Evolutionary conservation across 495 filamentous ascomycete genomes (phyloP).

Genomic region (Collariella sp.): DNA sequence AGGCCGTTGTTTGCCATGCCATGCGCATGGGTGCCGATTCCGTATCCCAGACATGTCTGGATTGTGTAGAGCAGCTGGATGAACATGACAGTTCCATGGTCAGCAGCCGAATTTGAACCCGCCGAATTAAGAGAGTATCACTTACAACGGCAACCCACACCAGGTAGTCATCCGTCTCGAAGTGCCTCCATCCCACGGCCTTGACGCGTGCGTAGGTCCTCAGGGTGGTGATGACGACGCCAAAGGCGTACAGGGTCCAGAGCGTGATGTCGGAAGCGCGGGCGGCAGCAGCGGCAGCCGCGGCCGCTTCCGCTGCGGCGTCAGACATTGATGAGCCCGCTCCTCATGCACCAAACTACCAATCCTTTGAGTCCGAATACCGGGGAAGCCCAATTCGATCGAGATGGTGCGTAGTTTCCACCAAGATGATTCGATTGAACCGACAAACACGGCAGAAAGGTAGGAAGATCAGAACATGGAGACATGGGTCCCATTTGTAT

Average conservation of each 20-base stretch:
- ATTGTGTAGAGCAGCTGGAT: conserved; percentile 29
- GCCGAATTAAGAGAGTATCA: conserved; percentile 3
- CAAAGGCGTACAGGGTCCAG: conserved; percentile 40
- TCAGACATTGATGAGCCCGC: no score
- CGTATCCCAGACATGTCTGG: conserved; percentile 32
- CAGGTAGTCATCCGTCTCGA: conserved; percentile 35
- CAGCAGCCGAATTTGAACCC: background rate
- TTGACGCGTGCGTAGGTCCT: conserved; percentile 32
- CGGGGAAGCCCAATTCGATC: background rate
- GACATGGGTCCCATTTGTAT: conserved; percentile 5
- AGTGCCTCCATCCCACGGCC: conserved; percentile 26
- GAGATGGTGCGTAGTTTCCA: background rate
- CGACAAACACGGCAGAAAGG: background rate
- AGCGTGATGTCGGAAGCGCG: conserved; percentile 34
- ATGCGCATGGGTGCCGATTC: conserved; percentile 35
- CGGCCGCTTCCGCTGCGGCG: conserved; percentile 21
- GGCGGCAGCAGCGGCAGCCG: conserved; percentile 25
- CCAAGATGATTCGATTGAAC: background rate
- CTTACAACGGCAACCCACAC: conserved; percentile 35
- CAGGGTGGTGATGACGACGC: conserved; percentile 27
- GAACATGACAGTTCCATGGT: background rate
- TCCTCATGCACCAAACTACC: background rate
- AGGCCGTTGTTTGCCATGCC: conserved; percentile 56
- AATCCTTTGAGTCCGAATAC: no score
- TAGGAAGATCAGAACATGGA: background rate